phyloP scores from a whole-genome alignment of 1,284 basidiomycete species.

The Salmacisia buchloeana region DNA sequence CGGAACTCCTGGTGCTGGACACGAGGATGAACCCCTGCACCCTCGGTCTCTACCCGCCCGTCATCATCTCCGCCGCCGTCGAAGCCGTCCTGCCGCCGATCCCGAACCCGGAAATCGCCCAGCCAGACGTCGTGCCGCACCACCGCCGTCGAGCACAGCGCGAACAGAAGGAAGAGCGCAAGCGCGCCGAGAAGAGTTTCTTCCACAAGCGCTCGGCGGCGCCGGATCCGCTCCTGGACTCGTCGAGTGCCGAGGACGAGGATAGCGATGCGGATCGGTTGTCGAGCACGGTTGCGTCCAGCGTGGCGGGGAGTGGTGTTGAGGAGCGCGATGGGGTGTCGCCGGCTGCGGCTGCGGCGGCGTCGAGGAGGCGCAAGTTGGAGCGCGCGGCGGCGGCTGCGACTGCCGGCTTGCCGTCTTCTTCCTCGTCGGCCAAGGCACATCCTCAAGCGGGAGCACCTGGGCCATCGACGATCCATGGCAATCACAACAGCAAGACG shows the following conservation, averaged over 20 bases:
- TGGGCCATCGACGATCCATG: neutral
- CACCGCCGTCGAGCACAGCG: neutral
- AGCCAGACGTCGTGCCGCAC: conserved; percentile 25
- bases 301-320: conserved; percentile 1
- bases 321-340: conserved; percentile 9
- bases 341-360: conserved; percentile 1
- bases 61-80: conserved; percentile 14
- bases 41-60: conserved; percentile 43
- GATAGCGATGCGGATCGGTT: conserved; percentile 15
- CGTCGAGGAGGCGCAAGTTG: conserved; percentile 2
- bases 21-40: conserved; percentile 45
- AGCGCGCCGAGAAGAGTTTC: conserved; percentile 38
- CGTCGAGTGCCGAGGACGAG: conserved; percentile 6
- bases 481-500: neutral
- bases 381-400: conserved; percentile 17
- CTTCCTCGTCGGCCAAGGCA: neutral
- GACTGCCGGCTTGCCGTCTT: neutral
- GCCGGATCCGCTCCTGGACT: conserved; percentile 12
- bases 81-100: conserved; percentile 29
- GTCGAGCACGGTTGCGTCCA: conserved; percentile 14
- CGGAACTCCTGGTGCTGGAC: conserved; percentile 40
- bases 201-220: conserved; percentile 37
- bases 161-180: conserved; percentile 19
- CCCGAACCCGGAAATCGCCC: conserved; percentile 38
- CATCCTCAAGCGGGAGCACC: no score